These are phyloP conservation scores for Mycena indigotica DNA, from an alignment of 768 basidiomycete species.

Conservation along the genomic window DNA sequence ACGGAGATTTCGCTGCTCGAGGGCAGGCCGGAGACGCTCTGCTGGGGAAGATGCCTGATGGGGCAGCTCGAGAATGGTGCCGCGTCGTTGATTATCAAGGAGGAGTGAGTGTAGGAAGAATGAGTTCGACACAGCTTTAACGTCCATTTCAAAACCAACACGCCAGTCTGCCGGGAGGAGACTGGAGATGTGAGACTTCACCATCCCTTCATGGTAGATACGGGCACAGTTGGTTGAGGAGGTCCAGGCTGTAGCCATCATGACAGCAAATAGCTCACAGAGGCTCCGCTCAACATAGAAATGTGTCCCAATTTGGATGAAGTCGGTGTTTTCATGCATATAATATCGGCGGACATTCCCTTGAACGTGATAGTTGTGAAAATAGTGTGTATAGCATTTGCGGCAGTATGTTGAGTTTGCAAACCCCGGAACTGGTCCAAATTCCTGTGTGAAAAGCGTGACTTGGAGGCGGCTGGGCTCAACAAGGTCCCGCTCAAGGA, in stretches of 20 bases:
- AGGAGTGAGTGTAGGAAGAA: conserved; percentile 29
- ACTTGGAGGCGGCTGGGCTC: too few relatives aligned
- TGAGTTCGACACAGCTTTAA: conserved; percentile 27
- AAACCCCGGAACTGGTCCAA: too few relatives aligned
- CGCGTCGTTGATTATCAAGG: conserved; percentile 18
- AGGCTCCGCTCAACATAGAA: conserved; percentile 27
- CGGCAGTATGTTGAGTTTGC: too few relatives aligned
- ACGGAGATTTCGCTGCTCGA: too few relatives aligned
- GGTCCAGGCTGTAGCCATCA: conserved; percentile 29
- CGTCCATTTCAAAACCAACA: conserved; percentile 21
- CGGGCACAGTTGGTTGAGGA: conserved; percentile 25
- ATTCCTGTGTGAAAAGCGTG: too few relatives aligned
- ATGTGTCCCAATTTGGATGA: conserved; percentile 32
- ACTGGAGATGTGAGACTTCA: too few relatives aligned
- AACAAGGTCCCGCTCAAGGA: too few relatives aligned
- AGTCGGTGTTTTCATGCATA: conserved; percentile 21
- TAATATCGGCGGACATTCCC: conserved; percentile 26
- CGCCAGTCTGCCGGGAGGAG: too few relatives aligned
- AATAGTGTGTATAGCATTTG: conserved; percentile 26
- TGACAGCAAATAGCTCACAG: conserved; percentile 24
- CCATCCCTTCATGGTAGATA: conserved; percentile 25
- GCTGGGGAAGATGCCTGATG: too few relatives aligned
- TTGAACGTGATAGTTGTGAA: conserved; percentile 29
- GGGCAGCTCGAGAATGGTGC: conserved; percentile 22
- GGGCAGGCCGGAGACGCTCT: conserved; percentile 30